Evolutionary conservation across 2,329 filamentous ascomycete genomes (phyloP), one percentile per base, ranked within the genome.

Genomic region (Torrubiella hemipterigena): DNA sequence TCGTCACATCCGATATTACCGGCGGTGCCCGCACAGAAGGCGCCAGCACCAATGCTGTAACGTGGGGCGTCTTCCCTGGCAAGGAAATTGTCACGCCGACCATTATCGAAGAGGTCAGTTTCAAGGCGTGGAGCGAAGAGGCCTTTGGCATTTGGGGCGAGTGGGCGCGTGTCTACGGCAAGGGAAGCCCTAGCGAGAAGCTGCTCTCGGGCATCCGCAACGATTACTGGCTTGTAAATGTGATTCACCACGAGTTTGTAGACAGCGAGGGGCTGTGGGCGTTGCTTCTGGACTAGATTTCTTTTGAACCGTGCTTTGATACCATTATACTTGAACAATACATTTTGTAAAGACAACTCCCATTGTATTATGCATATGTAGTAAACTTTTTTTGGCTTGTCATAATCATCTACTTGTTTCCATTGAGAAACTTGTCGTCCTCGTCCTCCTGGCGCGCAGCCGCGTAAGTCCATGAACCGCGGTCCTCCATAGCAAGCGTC

Each of bases 11-110:
- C 1, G 73, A 82, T 38, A 55, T 62, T 18, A 52, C 50, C 30
- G 53, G 55, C 33, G 55, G 51, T 3, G 39, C 44, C 9, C 44
- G 46, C 13, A 51, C 43, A 23, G 55, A 53, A 43, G 55, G 53
- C 45, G 56, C 58, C 17, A 77, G 72, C 45, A 89, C 93, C 18
- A 95, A 96, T 49, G 86, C 89, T 0, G 91, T 98, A 3, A 98
- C 91, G 0, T 96, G 89, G 89, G 89, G 89, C 31, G 84, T 86
- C 1, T 96, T 96, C 58, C 81, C 83, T 0, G 85, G 85, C 25
- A 95, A 95, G 59, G 89, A 96, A 56, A 96, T 96, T 49, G 73
- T 93, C 35, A 93, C 87, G 15, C 89, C 89, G 4, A 96, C 89
- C 2, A 96, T 96, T 49, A 93, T 96, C 47, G 89, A 96, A 53